phyloP scores from a whole-genome alignment of 2,329 filamentous ascomycete genomes.

The Colletotrichum acutatum region DNA sequence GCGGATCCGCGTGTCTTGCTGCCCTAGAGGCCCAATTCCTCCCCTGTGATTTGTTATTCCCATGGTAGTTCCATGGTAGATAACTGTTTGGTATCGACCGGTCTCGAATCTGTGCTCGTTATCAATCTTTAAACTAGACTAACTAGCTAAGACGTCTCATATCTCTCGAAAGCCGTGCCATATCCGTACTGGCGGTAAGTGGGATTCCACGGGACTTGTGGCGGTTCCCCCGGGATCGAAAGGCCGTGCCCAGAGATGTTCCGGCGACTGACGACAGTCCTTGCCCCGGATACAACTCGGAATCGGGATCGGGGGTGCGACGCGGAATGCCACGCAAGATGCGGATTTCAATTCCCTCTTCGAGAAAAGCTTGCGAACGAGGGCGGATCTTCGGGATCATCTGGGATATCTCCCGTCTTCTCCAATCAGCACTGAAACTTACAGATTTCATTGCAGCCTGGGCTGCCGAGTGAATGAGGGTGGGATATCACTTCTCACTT shows the following conservation, averaged over 20 bases:
- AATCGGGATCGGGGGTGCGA: not conserved
- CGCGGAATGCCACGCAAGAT: not conserved
- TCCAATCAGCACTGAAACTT: not conserved
- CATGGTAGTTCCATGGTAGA: not conserved
- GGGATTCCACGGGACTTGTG: not conserved
- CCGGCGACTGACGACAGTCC: not conserved
- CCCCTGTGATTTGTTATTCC: not conserved
- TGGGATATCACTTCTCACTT: not conserved
- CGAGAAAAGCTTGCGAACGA: not conserved
- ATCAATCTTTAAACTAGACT: not conserved
- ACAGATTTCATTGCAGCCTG: not conserved
- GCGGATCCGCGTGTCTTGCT: not conserved
- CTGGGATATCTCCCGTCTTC: not conserved
- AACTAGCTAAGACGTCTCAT: not conserved
- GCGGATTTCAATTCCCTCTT: not conserved
- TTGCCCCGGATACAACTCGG: not conserved
- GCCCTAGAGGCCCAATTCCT: not conserved
- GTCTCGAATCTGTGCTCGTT: not conserved
- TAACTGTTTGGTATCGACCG: not conserved
- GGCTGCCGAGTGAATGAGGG: not conserved
- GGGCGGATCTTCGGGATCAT: not conserved
- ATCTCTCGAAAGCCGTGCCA: not conserved
- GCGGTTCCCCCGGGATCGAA: not conserved
- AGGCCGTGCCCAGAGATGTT: not conserved
- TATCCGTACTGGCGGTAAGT: not conserved